Conservation (phyloP, 331 rosid species). For the Rosa hybrid region DNA sequence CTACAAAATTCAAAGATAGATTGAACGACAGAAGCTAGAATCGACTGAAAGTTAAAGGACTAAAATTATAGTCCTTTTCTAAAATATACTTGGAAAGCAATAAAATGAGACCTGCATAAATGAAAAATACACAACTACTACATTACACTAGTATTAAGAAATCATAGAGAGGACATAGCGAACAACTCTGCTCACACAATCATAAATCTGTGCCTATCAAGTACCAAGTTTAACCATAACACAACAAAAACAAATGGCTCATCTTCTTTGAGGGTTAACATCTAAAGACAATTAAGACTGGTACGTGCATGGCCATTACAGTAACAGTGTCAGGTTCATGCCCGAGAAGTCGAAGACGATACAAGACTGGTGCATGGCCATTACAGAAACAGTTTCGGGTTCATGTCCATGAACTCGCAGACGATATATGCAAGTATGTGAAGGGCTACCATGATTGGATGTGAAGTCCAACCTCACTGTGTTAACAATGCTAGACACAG, state of each 20-base stretch:
- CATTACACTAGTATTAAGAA: background rate
- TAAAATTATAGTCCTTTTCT: background rate
- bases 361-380: constrained; percentile 54
- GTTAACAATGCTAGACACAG: constrained; percentile 47
- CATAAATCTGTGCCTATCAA: background rate
- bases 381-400: constrained; percentile 54
- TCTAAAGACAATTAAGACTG: constrained; percentile 27
- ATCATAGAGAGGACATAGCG: background rate
- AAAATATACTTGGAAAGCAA: background rate
- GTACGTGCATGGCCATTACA: constrained; percentile 43
- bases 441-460: constrained; percentile 82
- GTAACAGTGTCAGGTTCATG: constrained; percentile 62
- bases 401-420: constrained; percentile 85
- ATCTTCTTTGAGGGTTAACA: constrained; percentile 7
- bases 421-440: constrained; percentile 95
- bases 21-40: background rate
- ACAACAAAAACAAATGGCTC: constrained; percentile 10
- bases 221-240: constrained; percentile 13
- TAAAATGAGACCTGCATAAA: background rate
- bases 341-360: constrained; percentile 89
- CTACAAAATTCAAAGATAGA: no score
- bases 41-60: background rate
- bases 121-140: background rate
- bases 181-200: background rate
- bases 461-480: constrained; percentile 77